phyloP scores from a whole-genome alignment of 78 protist species.

The Dictyostelium purpureum region DNA sequence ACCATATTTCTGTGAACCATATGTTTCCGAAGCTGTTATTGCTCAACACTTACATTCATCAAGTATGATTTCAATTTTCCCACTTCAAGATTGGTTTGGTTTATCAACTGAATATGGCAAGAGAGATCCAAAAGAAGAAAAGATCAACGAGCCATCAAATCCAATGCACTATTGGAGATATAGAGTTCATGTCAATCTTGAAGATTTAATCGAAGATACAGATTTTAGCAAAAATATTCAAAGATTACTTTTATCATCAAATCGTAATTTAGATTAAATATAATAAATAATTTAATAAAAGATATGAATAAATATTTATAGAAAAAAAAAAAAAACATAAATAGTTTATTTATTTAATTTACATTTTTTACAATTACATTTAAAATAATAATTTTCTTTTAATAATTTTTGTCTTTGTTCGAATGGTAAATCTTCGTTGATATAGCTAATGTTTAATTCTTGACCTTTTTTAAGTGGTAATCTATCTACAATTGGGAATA shows the following conservation, averaged over 20 bases:
- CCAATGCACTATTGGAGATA: conserved; percentile 88
- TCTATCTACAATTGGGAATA: not conserved
- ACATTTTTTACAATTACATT: conserved; percentile 67
- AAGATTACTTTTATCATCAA: conserved; percentile 51
- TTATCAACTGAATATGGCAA: conserved; percentile 22
- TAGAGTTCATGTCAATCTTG: conserved; percentile 77
- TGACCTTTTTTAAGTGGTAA: not conserved
- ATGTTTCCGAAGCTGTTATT: conserved; percentile 39
- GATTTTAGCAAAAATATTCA: conserved; percentile 26
- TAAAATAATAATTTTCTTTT: conserved; percentile 18
- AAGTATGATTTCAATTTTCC: conserved; percentile 82
- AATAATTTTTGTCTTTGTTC: not conserved
- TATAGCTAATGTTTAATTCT: conserved; percentile 32
- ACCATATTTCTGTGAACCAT: conserved; percentile 77
- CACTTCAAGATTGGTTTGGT: conserved; percentile 84
- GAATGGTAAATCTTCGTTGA: conserved; percentile 11
- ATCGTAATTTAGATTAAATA: not conserved
- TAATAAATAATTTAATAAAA: not conserved
- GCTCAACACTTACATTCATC: conserved; percentile 70
- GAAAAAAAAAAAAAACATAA: not conserved
- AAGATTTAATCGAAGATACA: conserved; percentile 34
- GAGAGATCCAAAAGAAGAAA: conserved; percentile 81
- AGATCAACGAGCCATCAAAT: conserved; percentile 85
- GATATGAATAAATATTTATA: not conserved
- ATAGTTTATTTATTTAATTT: not conserved